Base-by-base conservation (phyloP, 495 filamentous ascomycete species). In the Penicillium parvum region DNA sequence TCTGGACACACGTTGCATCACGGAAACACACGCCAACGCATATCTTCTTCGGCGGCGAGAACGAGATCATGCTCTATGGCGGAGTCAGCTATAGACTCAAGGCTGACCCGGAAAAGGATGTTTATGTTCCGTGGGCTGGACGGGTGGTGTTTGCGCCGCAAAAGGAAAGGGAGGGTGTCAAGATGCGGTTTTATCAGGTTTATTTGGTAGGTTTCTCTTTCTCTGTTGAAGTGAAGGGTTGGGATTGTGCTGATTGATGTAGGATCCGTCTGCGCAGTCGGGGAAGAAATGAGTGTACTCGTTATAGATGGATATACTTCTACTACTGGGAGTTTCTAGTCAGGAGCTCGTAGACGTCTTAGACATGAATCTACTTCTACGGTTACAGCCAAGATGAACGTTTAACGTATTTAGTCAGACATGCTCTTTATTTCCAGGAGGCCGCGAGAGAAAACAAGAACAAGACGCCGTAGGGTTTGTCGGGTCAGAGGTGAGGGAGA, bases 171-270 rank as follows among this genome's bases (percentile, higher is more conserved):
- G 71, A 65, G 16, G 62, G 37, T 25, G 62, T 75, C 49, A 78
- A 71, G 64, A 77, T 83, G 76, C 64, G 58, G 44, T 78, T 77
- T 51, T 84, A 84, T 69, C 78, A 82, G 61, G 80, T 84, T 44
- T 84, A 82, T 62, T 58, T 84, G 62, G 79, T 81, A 38, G 50
- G 73, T 69, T 14, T 38, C 14, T 12, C 2, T 1, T 5, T 25
- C 7, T 8, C 10, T 30, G 8, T 34, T 70, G 35, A 53, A 50
- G 55, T 17, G 23, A 32, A 12, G 10, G 23, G 11, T 46, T 32
- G 25, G 28, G 40, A 12, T 18, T 33, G 45, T 38, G 38, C 45
- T 53, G 12, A 45, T 16, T 11, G 5, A 28, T 35, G 2, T 56
- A 69, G 66, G 66, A 67, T 59, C 52, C 66, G 9, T 52, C 64